phyloP scores from a whole-genome alignment of 2,329 filamentous ascomycete genomes.

The Scorias spongiosa region DNA sequence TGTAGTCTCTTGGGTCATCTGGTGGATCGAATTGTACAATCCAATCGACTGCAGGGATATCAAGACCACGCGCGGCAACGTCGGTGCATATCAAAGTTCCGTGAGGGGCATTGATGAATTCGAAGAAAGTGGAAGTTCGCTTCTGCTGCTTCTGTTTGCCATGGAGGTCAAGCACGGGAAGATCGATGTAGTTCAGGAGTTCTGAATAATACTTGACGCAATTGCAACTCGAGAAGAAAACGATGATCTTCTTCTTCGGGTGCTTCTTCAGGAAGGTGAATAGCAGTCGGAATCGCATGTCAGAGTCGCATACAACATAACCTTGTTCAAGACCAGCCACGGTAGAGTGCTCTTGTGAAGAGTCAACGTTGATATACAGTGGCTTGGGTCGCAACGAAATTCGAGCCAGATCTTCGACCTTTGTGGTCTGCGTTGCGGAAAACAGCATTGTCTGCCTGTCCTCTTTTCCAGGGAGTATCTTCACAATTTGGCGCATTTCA shows the following conservation, averaged over 20 bases:
- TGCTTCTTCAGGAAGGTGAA: conserved; percentile 91
- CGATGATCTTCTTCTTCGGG: conserved; percentile 91
- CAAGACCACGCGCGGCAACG: conserved; percentile 83
- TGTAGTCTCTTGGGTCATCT: conserved; percentile 52
- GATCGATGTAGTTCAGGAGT: conserved; percentile 92
- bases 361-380: conserved; percentile 92
- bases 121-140: conserved; percentile 97
- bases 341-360: conserved; percentile 76
- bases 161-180: conserved; percentile 72
- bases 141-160: conserved; percentile 98
- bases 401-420: conserved; percentile 89
- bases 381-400: conserved; percentile 86
- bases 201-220: conserved; percentile 94
- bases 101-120: conserved; percentile 73
- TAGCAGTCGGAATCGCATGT: conserved; percentile 83
- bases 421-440: conserved; percentile 94
- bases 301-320: conserved; percentile 83
- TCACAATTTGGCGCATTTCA: conserved; percentile 92
- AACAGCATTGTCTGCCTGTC: conserved; percentile 95
- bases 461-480: conserved; percentile 66
- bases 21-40: conserved; percentile 84
- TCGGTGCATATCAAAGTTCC: conserved; percentile 93
- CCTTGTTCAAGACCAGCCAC: conserved; percentile 91
- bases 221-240: conserved; percentile 71
- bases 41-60: conserved; percentile 93